Evolutionary conservation across 208 protist species (phyloP).

Genomic region (Trypanosoma lewisi): DNA sequence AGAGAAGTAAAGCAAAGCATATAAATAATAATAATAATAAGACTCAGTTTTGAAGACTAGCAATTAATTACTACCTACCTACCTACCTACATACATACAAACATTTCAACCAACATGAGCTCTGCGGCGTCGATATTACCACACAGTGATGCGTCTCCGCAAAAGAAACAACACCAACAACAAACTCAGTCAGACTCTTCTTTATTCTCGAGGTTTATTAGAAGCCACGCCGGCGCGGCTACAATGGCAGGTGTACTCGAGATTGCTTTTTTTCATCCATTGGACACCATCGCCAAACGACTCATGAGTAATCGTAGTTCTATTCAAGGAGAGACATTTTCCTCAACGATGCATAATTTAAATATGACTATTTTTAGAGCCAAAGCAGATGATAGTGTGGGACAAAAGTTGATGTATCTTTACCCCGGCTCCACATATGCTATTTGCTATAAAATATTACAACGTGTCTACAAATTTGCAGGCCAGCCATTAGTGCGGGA

Average conservation of each 20-base stretch:
- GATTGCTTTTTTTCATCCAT: constrained; percentile 87
- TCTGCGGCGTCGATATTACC: not conserved
- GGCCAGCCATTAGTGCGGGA: constrained; percentile 88
- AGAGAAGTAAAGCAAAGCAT: too few relatives aligned
- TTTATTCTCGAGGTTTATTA: constrained; percentile 40
- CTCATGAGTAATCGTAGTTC: constrained; percentile 76
- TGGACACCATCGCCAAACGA: constrained; percentile 89
- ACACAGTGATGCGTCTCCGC: not conserved
- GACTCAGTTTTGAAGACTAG: too few relatives aligned
- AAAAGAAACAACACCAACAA: too few relatives aligned
- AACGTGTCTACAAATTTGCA: constrained; percentile 92
- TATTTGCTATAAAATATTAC: constrained; percentile 89
- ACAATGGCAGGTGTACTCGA: constrained; percentile 77
- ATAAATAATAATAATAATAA: too few relatives aligned
- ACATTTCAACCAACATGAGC: not conserved
- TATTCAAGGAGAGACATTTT: constrained; percentile 40
- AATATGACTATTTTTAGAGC: constrained; percentile 82
- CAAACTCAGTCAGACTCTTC: too few relatives aligned
- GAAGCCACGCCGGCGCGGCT: constrained; percentile 61
- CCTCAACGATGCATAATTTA: constrained; percentile 50
- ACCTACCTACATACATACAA: too few relatives aligned
- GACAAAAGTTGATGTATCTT: constrained; percentile 77
- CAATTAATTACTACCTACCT: too few relatives aligned
- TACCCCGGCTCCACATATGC: constrained; percentile 90
- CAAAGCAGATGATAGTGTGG: constrained; percentile 47